phyloP scores from a whole-genome alignment of 2,329 filamentous ascomycete species.

The Colletotrichum incanum region DNA sequence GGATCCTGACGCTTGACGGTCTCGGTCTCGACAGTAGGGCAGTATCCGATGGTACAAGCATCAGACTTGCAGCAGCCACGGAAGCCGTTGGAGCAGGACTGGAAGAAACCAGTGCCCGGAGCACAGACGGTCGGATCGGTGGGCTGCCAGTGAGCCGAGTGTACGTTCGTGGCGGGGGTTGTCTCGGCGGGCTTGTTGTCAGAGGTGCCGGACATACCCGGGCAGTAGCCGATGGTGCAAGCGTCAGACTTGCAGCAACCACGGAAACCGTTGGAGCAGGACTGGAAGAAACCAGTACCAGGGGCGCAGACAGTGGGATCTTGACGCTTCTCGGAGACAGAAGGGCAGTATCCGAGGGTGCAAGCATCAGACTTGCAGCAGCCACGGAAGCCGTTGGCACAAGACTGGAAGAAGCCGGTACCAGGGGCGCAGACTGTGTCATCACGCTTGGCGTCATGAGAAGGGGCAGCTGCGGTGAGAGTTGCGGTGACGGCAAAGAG shows the following conservation, averaged over 20 bases:
- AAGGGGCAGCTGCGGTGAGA: slow-evolving; percentile 18
- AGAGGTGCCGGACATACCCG: not conserved
- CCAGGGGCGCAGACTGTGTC: slow-evolving; percentile 15
- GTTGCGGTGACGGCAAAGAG: slow-evolving; percentile 21
- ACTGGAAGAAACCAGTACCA: slow-evolving; percentile 37
- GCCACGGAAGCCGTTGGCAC: slow-evolving; percentile 28
- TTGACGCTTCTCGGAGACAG: not conserved
- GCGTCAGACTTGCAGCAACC: slow-evolving; percentile 34
- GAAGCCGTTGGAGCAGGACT: slow-evolving; percentile 36
- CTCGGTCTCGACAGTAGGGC: not conserved
- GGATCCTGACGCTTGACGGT: slow-evolving; percentile 14
- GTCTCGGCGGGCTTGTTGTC: not conserved
- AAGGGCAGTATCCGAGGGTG: slow-evolving; percentile 6
- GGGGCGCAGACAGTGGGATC: slow-evolving; percentile 22
- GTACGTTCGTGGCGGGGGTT: too few species aligned
- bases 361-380: slow-evolving; percentile 40
- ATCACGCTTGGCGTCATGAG: slow-evolving; percentile 14
- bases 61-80: slow-evolving; percentile 34
- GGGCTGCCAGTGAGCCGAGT: not conserved
- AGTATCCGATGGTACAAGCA: slow-evolving; percentile 29
- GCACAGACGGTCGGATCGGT: slow-evolving; percentile 27
- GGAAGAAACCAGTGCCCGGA: slow-evolving; percentile 36
- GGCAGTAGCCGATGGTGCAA: slow-evolving; percentile 33
- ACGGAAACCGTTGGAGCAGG: slow-evolving; percentile 31
- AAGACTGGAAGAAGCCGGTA: slow-evolving; percentile 36